These are phyloP conservation scores for Colletotrichum agaves DNA, from an alignment of 2,329 filamentous ascomycete genomes.

Conservation along the genomic window DNA sequence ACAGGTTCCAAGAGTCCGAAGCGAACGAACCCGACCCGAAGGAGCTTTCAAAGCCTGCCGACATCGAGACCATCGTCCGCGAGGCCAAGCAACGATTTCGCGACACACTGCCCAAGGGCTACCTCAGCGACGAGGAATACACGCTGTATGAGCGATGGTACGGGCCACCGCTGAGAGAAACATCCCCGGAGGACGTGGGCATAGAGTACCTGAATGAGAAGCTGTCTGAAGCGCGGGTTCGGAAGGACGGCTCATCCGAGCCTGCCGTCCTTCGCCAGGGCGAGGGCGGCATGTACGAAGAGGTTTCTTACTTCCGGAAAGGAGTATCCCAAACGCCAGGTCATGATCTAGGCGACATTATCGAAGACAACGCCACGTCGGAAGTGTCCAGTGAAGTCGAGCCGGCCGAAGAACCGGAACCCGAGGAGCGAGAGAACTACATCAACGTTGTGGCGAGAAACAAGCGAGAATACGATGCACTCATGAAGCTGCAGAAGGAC, in stretches of 20 bases:
- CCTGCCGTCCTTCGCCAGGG: conserved; percentile 63
- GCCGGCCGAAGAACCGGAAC: conserved; percentile 52
- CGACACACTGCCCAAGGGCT: conserved; percentile 77
- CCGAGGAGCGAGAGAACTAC: conserved; percentile 53
- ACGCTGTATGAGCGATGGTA: conserved; percentile 83
- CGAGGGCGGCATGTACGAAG: conserved; percentile 68
- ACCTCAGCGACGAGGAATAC: conserved; percentile 77
- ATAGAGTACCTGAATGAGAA: conserved; percentile 47
- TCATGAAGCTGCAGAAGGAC: conserved; percentile 66
- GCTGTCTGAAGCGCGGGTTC: background rate
- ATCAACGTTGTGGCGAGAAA: conserved; percentile 62
- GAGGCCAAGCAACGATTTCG: conserved; percentile 80
- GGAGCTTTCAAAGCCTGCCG: conserved; percentile 37
- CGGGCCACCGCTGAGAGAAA: conserved; percentile 76
- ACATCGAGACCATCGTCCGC: conserved; percentile 73
- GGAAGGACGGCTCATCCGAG: conserved; percentile 27
- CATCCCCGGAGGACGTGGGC: conserved; percentile 68
- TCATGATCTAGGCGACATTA: background rate
- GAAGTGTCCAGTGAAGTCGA: conserved; percentile 43
- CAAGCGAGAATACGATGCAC: conserved; percentile 65
- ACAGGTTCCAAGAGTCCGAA: background rate
- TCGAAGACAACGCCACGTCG: conserved; percentile 26
- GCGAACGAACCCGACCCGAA: conserved; percentile 38
- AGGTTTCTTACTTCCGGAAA: conserved; percentile 60
- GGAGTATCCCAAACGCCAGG: background rate